Evolutionary conservation across 305 asterid genomes (phyloP).

Genomic region (Fraxinus dipetala): DNA sequence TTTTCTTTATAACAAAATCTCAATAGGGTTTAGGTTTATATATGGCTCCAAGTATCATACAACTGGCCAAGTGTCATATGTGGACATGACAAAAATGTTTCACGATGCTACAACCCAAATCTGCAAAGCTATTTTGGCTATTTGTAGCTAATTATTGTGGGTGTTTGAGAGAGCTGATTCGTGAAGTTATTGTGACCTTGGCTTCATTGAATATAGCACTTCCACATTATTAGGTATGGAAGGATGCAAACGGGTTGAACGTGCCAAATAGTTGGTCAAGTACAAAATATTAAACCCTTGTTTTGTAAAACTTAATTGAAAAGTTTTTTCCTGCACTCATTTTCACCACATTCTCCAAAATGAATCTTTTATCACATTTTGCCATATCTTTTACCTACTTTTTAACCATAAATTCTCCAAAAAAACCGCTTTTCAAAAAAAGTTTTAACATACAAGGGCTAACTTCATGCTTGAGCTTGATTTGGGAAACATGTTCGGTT

Average conservation of each 20-base stretch:
- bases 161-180: background rate
- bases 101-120: background rate
- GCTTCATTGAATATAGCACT: background rate
- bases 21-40: background rate
- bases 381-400: background rate
- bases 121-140: background rate
- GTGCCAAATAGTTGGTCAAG: background rate
- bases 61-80: background rate
- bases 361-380: background rate
- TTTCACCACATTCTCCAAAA: background rate
- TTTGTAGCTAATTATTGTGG: background rate
- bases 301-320: background rate
- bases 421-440: background rate
- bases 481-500: background rate
- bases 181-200: background rate
- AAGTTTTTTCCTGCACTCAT: background rate
- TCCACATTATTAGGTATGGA: background rate
- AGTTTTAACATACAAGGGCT: background rate
- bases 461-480: background rate
- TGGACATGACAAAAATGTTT: background rate
- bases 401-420: background rate
- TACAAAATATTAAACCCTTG: background rate
- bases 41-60: background rate
- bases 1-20: background rate
- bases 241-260: background rate